A percentile compares a stretch with the other conserved stretches of the same genome.
Evolutionary conservation across 1,139 yeast species (phyloP).

Genomic region (Trichomonascaceae sp.): DNA sequence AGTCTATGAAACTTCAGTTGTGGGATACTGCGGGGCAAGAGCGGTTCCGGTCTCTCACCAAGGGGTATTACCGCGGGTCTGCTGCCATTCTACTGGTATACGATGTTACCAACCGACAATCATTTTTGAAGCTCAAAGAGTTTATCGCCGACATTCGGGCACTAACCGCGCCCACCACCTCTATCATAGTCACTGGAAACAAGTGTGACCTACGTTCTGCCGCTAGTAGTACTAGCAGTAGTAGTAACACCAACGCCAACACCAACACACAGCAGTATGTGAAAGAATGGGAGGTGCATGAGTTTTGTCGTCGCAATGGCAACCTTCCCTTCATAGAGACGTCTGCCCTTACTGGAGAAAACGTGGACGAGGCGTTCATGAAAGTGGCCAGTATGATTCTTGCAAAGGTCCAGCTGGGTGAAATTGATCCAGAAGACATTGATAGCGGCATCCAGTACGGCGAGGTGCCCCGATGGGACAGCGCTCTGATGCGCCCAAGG

Average conservation of each 20-base stretch:
- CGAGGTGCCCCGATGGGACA: constrained; percentile 29
- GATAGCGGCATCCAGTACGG: constrained; percentile 37
- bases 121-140: constrained; percentile 36
- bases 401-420: constrained; percentile 33
- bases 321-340: constrained; percentile 27
- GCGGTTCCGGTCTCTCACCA: constrained; percentile 56
- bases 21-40: constrained; percentile 88
- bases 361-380: constrained; percentile 48
- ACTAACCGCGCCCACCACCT: constrained; percentile 29
- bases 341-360: constrained; percentile 47
- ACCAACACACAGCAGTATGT: not conserved
- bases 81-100: constrained; percentile 70
- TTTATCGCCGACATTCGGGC: constrained; percentile 37
- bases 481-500: constrained; percentile 13
- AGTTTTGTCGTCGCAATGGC: constrained; percentile 21
- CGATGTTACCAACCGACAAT: constrained; percentile 47
- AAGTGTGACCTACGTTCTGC: constrained; percentile 31
- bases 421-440: constrained; percentile 31
- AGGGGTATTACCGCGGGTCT: constrained; percentile 68
- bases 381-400: constrained; percentile 29
- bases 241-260: too few relatives aligned
- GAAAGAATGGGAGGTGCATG: constrained; percentile 18
- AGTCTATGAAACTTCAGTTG: constrained; percentile 28
- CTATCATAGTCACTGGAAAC: constrained; percentile 37
- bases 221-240: not conserved